Conservation (phyloP, 371 early-diverging fungal species). For the Syncephalastrum racemosum region DNA sequence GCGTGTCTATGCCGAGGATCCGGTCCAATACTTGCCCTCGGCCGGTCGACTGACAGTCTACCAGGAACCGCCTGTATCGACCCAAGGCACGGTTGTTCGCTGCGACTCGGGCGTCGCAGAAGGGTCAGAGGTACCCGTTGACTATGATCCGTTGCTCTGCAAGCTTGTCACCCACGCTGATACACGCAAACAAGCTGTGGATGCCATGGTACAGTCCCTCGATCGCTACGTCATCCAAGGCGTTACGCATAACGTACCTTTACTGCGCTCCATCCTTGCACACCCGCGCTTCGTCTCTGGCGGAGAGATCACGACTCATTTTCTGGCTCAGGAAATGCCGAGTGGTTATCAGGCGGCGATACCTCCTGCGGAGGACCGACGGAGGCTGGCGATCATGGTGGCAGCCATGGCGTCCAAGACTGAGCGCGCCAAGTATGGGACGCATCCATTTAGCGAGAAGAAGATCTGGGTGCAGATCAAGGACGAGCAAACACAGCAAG, state of each 20-base stretch:
- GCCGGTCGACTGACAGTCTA: conserved; percentile 71
- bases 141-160: conserved; percentile 85
- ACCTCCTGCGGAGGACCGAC: conserved; percentile 43
- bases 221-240: conserved; percentile 91
- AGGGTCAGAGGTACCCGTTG: conserved; percentile 82
- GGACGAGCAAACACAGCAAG: conserved; percentile 40
- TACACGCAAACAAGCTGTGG: conserved; percentile 76
- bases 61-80: conserved; percentile 21
- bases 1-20: conserved; percentile 91
- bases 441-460: conserved; percentile 12
- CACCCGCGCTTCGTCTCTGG: conserved; percentile 80
- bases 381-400: conserved; percentile 65
- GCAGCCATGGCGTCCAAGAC: conserved; percentile 72
- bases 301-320: conserved; percentile 78
- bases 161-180: conserved; percentile 88
- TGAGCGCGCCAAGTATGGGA: conserved; percentile 50
- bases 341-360: conserved; percentile 82
- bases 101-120: conserved; percentile 60
- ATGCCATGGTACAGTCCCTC: conserved; percentile 79
- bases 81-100: conserved; percentile 13
- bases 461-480: conserved; percentile 62
- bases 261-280: conserved; percentile 84
- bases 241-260: conserved; percentile 94
- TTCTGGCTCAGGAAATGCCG: conserved; percentile 91
- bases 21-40: conserved; percentile 85